phyloP scores from a whole-genome alignment of 1,139 yeast species.

The Cylindricascospora bacillispora region DNA sequence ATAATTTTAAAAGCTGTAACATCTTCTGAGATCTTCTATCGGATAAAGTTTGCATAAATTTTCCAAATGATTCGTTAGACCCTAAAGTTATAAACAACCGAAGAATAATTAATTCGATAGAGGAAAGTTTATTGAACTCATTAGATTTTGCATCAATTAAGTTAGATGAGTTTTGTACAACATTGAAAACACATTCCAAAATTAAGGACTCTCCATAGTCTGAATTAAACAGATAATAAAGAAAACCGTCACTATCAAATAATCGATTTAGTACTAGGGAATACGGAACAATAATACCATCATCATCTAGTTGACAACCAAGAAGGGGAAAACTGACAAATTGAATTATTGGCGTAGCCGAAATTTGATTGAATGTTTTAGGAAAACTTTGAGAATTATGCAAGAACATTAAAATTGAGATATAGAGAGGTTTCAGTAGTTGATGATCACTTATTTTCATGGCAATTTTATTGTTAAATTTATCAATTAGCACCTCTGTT shows the following conservation, averaged over 20 bases:
- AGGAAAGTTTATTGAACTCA: slow-evolving; percentile 1
- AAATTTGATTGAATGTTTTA: slow-evolving; percentile 9
- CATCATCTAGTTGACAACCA: slow-evolving; percentile 4
- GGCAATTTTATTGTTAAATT: neutral
- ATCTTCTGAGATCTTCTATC: slow-evolving; percentile 10
- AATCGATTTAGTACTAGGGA: slow-evolving; percentile 14
- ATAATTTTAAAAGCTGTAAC: slow-evolving; percentile 22
- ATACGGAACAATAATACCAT: slow-evolving; percentile 10
- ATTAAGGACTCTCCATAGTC: slow-evolving; percentile 8
- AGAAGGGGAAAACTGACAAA: slow-evolving; percentile 14
- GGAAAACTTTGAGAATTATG: slow-evolving; percentile 4
- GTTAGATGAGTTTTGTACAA: slow-evolving; percentile 4
- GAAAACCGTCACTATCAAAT: slow-evolving; percentile 18
- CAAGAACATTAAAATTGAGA: slow-evolving; percentile 12
- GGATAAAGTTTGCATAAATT: slow-evolving; percentile 21
- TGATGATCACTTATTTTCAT: slow-evolving; percentile 3
- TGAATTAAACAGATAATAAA: slow-evolving; percentile 17
- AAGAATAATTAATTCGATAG: slow-evolving; percentile 14
- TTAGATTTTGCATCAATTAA: no score
- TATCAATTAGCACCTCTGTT: neutral
- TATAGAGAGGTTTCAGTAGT: slow-evolving; percentile 11
- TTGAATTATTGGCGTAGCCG: slow-evolving; percentile 7
- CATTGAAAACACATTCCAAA: slow-evolving; percentile 11
- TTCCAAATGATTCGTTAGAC: slow-evolving; percentile 29
- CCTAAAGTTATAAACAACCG: slow-evolving; percentile 16